A percentile compares a stretch with the other conserved stretches of the same genome.
Conservation (phyloP, 1,284 basidiomycete species). For the Calocybe gambosa region DNA sequence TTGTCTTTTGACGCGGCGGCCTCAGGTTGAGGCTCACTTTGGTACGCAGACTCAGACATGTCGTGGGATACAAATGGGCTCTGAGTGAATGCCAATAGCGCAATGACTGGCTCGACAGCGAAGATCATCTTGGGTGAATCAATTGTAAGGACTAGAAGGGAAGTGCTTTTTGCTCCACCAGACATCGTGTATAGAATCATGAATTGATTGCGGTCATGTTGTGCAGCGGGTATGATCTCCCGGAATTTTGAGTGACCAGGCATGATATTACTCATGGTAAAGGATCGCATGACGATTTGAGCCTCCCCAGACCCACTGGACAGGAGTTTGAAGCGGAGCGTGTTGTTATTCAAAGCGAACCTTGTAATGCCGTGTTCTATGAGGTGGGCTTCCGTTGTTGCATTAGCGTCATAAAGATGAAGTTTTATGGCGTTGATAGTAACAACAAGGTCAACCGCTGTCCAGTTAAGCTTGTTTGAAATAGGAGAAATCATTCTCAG, state of each 20-base stretch:
- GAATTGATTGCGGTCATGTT: constrained; percentile 89
- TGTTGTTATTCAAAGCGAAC: constrained; percentile 81
- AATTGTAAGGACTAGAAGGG: constrained; percentile 80
- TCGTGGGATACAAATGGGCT: constrained; percentile 45
- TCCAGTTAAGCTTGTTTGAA: constrained; percentile 39
- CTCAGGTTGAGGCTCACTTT: constrained; percentile 1
- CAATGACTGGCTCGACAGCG: constrained; percentile 89
- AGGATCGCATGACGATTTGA: constrained; percentile 83
- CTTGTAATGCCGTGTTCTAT: constrained; percentile 80
- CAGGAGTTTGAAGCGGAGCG: constrained; percentile 78
- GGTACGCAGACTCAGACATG: constrained; percentile 2
- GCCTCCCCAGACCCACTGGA: constrained; percentile 83
- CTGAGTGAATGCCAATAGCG: constrained; percentile 81
- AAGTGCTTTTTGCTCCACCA: constrained; percentile 48
- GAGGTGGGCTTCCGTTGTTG: constrained; percentile 55
- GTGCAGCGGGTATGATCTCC: constrained; percentile 91
- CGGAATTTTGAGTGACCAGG: constrained; percentile 83
- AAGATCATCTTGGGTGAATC: constrained; percentile 95
- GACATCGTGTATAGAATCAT: constrained; percentile 89
- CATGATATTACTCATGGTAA: constrained; percentile 88
- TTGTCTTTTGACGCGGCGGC: constrained; percentile 15
- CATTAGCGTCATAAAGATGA: constrained; percentile 83
- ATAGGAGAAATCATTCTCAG: constrained; percentile 28
- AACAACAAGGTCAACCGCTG: constrained; percentile 74
- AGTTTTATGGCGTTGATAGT: constrained; percentile 74